These are phyloP conservation scores for Talaromyces rugulosus DNA, from an alignment of 2,329 filamentous ascomycete species.

Conservation along the genomic window DNA sequence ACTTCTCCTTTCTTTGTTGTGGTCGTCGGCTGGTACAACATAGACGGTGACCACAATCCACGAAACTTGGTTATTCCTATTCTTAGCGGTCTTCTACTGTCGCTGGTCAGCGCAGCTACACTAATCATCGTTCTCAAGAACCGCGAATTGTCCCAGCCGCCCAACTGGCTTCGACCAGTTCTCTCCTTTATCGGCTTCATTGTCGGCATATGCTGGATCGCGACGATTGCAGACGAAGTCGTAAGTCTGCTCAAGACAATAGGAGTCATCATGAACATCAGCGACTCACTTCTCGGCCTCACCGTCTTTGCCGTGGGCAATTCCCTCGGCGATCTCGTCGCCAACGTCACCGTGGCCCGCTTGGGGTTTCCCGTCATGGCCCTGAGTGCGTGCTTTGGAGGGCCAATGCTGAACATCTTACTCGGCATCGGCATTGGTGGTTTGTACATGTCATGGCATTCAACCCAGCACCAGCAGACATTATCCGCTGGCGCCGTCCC, in stretches of 20 bases:
- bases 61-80: conserved; percentile 54
- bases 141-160: conserved; percentile 47
- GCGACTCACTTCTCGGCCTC: conserved; percentile 87
- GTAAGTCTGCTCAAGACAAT: conserved; percentile 91
- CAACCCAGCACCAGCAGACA: conserved; percentile 45
- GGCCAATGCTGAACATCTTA: conserved; percentile 95
- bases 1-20: conserved; percentile 81
- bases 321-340: conserved; percentile 87
- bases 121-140: conserved; percentile 62
- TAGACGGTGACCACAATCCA: conserved; percentile 54
- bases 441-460: conserved; percentile 66
- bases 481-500: conserved; percentile 5
- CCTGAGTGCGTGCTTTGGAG: conserved; percentile 90
- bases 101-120: conserved; percentile 61
- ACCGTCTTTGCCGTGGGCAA: conserved; percentile 97
- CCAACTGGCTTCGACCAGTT: conserved; percentile 69
- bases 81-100: conserved; percentile 64
- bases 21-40: conserved; percentile 60
- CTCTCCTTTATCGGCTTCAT: conserved; percentile 87
- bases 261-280: conserved; percentile 87
- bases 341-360: conserved; percentile 88
- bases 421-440: conserved; percentile 91
- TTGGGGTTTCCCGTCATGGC: conserved; percentile 98
- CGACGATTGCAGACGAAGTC: conserved; percentile 90
- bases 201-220: conserved; percentile 94